Evolutionary conservation across 768 basidiomycete species (phyloP).

Genomic region (Kwoniella heveanensis): DNA sequence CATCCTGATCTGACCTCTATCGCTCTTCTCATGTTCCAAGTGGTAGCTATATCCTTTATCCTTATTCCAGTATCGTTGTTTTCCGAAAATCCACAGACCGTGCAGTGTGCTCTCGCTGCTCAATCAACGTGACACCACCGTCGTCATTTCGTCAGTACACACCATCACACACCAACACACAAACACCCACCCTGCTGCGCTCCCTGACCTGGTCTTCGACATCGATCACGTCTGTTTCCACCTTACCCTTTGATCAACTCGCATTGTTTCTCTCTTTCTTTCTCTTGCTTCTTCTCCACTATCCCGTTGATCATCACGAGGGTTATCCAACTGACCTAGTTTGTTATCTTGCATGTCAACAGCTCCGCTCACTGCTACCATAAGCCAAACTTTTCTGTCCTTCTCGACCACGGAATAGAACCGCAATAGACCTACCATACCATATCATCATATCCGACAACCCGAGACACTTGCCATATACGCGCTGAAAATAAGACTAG

Average conservation of each 20-base stretch:
- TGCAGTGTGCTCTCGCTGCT: no score
- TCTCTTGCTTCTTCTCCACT: neutral
- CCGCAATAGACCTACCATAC: neutral
- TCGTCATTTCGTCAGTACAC: slow-evolving; percentile 1
- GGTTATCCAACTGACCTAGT: no score
- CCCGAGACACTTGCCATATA: neutral
- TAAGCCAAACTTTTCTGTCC: no score
- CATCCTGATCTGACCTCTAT: no score
- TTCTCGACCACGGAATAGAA: neutral
- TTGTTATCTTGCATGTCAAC: neutral
- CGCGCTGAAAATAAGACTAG: neutral
- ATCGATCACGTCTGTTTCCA: no score
- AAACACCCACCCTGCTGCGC: neutral
- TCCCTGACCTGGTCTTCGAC: no score
- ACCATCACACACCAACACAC: neutral
- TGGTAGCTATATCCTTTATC: no score
- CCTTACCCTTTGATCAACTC: neutral
- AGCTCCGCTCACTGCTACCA: neutral
- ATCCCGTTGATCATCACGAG: no score
- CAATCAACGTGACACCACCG: neutral
- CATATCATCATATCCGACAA: neutral
- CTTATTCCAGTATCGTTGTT: no score
- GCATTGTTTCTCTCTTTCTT: neutral
- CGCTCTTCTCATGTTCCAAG: no score
- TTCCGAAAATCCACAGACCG: no score